Evolutionary conservation across 306 rosid species (phyloP), one percentile per base, ranked within the genome.

Genomic region (Cajanus cajan): DNA sequence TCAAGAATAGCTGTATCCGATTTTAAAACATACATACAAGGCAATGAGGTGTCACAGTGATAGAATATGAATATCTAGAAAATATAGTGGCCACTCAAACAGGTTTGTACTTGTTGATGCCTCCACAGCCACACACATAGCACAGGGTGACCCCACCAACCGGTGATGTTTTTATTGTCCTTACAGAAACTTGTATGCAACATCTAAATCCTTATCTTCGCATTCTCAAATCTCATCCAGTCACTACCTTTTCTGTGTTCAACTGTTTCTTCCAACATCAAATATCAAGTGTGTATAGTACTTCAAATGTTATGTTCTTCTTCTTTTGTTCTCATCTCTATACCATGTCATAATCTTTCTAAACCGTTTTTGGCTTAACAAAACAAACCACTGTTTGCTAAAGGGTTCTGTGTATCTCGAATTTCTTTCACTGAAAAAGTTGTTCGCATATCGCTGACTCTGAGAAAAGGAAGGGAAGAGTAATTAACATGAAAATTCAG

Each of bases 401-500:
- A 34, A 55, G 71, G 76, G 61, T 40, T 66, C 21, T 14, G 8
- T 5, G 0, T 6, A 6, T 50, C 16, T 50, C 24, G 11, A 39
- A n/a, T 58, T 58, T 59, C 66, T 59, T 59, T 4, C 6, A 6
- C 19, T 25, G 66, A 14, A 7, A 41, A 13, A 28, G 4, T 61
- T 61, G 5, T 61, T 31, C 7, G 21, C 11, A 55, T 7, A 21
- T 55, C 2, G 1, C 31, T 28, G 31, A 28, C 31, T 1, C 31
- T 28, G 31, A 14, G 2, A 6, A 7, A 69, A 68, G 28, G 36
- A 48, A 41, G 45, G 24, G 14, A 22, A 59, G 31, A 1, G 45
- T 1, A 76, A 63, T 71, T 63, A 40, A 11, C 16, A 94, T 94
- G 99, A 95, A 93, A 76, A 93, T 95, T 58, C 99, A 91, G 90